phyloP scores from a whole-genome alignment of 495 filamentous ascomycete species.

The Opeltia flavorubescens region DNA sequence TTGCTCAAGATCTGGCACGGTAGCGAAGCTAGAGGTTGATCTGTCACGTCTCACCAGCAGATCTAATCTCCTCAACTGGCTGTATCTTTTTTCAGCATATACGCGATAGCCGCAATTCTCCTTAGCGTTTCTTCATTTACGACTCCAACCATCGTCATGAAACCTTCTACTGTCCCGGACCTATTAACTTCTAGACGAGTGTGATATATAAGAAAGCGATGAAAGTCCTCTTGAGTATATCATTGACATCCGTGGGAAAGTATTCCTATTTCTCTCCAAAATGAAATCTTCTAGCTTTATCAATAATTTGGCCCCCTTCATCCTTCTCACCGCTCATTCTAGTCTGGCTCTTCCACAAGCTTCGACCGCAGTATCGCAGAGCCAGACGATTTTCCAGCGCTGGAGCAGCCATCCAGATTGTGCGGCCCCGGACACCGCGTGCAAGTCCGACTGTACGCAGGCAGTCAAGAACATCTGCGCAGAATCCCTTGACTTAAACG shows the following conservation, averaged over 20 bases:
- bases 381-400: not conserved
- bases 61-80: too few relatives aligned
- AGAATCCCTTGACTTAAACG: not conserved
- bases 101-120: not conserved
- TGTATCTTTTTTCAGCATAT: not conserved
- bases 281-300: too few relatives aligned
- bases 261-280: not conserved
- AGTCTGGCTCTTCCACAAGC: constrained; percentile 1
- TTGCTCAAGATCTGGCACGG: too few relatives aligned
- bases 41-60: not conserved
- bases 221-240: not conserved
- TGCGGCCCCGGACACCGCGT: not conserved
- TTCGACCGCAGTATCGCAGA: not conserved
- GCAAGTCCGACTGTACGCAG: not conserved
- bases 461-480: not conserved
- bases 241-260: not conserved
- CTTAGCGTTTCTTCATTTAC: not conserved
- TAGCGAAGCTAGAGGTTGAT: too few relatives aligned
- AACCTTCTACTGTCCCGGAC: not conserved
- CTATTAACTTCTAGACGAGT: not conserved
- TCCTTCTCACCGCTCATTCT: not conserved
- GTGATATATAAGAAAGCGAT: not conserved
- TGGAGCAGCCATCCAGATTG: constrained; percentile 4
- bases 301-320: not conserved
- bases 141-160: not conserved